phyloP scores from a whole-genome alignment of 768 basidiomycete genomes.

The Lactarius sanguifluus region DNA sequence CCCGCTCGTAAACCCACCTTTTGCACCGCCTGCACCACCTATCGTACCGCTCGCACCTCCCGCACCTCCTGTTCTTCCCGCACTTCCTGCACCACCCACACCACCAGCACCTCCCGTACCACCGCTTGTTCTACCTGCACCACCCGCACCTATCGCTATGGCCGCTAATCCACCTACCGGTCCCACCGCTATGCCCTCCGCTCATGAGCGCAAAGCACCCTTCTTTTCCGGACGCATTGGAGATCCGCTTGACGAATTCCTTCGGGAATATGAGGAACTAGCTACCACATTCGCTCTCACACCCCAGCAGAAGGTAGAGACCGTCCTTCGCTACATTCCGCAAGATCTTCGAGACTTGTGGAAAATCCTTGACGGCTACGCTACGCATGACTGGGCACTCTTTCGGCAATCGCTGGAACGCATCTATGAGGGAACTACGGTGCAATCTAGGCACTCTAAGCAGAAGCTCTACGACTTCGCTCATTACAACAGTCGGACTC shows the following conservation, averaged over 20 bases:
- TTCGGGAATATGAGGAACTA: neutral
- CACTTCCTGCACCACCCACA: no score
- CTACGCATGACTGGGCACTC: neutral
- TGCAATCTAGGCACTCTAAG: no score
- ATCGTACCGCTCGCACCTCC: no score
- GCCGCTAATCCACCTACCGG: neutral
- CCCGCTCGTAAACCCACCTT: no score
- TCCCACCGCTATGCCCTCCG: neutral
- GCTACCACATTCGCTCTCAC: neutral
- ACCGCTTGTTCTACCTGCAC: no score
- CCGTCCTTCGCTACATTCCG: neutral
- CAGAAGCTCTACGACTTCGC: neutral
- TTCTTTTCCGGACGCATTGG: neutral
- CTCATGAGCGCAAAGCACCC: neutral
- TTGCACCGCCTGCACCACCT: no score
- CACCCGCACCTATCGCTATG: no score
- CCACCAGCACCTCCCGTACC: no score
- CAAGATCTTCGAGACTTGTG: neutral
- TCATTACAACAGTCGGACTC: neutral
- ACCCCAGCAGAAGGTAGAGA: neutral
- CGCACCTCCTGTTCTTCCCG: no score
- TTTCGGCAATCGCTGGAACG: neutral
- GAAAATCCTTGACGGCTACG: neutral
- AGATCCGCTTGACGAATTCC: neutral
- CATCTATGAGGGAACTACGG: neutral